Evolutionary conservation across 2,329 filamentous ascomycete species (phyloP), one percentile per base, ranked within the genome.

Genomic region (Paecilomyces formosus): DNA sequence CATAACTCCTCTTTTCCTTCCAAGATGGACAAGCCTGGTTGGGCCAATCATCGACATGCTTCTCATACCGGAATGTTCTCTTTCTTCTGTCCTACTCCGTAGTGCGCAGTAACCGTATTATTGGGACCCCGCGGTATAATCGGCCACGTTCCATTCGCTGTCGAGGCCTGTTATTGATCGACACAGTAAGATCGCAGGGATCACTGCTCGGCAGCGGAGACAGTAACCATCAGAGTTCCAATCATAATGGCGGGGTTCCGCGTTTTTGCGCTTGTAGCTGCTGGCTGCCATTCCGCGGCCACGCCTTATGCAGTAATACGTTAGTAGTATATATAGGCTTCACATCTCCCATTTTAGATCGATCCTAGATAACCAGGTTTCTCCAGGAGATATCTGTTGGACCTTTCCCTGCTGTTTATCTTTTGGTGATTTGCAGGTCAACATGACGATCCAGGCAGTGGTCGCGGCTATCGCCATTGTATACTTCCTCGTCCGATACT

Each of bases 401-500:
- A 18, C 11, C 30, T 45, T 9, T 21, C n/a, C 18, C 39, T 18
- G n/a, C 8, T 18, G 7, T 18, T 15, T 18, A 45, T n/a, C 18
- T 21, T 30, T 31, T 5, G 30, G 11, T 31, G 30, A 3, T 18
- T 45, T 18, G 3, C 39, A 45, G 39, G 30, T 3, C 15, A 21
- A 45, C 39, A 45, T 45, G 39, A 18, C 15, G 39, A 45, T 45
- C 39, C 39, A 52, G 9, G 26, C 15, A 15, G 22, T 52, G 3
- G 56, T 78, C 56, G 68, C 71, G 59, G 65, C 71, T 0, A 59
- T 76, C 13, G 68, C 73, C 55, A 68, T 73, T 24, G 67, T 67
- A 1, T 77, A 75, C 62, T 69, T 78, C 22, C 54, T 77, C 39
- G 68, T 78, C 60, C 74, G 73, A 53, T 76, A 75, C 57, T 64